phyloP scores from a whole-genome alignment of 2,329 filamentous ascomycete species.

The Aspergillus chevalieri region DNA sequence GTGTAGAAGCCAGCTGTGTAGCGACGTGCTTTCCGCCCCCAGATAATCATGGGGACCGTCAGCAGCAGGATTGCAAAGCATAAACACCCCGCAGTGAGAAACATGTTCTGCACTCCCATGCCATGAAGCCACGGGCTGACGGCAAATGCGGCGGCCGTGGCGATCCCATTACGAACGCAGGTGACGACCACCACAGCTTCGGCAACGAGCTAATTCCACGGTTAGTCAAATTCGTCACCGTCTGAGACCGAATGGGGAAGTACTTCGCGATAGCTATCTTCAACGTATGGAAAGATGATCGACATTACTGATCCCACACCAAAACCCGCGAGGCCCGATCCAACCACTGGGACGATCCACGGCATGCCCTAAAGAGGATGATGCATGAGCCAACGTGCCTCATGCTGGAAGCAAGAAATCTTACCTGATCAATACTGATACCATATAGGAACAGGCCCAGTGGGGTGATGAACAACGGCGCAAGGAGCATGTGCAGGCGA shows the following conservation, averaged over 20 bases:
- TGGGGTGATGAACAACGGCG: conserved; percentile 21
- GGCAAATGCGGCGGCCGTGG: conserved; percentile 1
- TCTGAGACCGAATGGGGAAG: background rate
- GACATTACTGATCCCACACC: conserved; percentile 4
- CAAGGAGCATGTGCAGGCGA: conserved; percentile 26
- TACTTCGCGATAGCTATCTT: conserved; percentile 6
- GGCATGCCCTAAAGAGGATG: background rate
- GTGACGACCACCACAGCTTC: background rate
- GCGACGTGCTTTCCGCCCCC: conserved; percentile 1
- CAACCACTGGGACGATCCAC: conserved; percentile 4
- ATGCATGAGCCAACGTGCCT: background rate
- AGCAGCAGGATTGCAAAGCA: conserved; percentile 2
- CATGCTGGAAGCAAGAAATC: background rate
- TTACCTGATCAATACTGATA: conserved; percentile 10
- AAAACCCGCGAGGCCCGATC: conserved; percentile 4
- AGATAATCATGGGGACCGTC: conserved; percentile 3
- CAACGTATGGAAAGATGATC: conserved; percentile 2
- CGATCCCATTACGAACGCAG: conserved; percentile 2
- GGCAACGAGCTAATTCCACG: background rate
- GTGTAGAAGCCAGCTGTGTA: conserved; percentile 2
- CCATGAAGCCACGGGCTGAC: conserved; percentile 3
- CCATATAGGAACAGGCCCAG: conserved; percentile 34
- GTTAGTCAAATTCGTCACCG: background rate
- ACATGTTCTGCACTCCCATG: conserved; percentile 4
- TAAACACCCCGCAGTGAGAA: conserved; percentile 1